These are phyloP conservation scores for Lentinula edodes DNA, from an alignment of 768 basidiomycete genomes.

Conservation along the genomic window DNA sequence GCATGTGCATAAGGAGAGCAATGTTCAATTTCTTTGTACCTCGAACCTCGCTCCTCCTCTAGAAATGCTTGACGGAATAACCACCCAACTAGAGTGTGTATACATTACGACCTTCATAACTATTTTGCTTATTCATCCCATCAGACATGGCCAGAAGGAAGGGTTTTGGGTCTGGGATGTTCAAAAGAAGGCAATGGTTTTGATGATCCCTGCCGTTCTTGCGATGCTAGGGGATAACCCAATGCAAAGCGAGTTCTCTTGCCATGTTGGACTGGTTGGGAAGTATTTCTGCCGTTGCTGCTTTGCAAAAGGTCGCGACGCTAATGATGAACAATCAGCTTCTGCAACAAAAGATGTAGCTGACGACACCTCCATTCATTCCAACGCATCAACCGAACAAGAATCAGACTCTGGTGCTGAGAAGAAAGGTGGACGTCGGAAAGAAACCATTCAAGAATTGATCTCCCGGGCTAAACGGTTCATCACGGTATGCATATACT, in stretches of 20 bases:
- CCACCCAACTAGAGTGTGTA: conserved; percentile 14
- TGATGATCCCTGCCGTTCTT: conserved; percentile 13
- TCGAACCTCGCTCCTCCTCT: conserved; percentile 18
- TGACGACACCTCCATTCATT: too few relatives aligned
- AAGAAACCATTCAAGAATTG: too few relatives aligned
- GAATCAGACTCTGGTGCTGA: too few relatives aligned
- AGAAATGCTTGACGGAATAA: conserved; percentile 18
- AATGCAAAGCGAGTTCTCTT: conserved; percentile 20
- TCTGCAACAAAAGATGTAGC: too few relatives aligned
- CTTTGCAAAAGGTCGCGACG: conserved; percentile 2
- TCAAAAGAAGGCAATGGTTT: conserved; percentile 10
- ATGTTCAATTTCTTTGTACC: conserved; percentile 16
- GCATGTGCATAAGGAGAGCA: neutral
- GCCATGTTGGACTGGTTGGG: conserved; percentile 17
- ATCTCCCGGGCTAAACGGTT: too few relatives aligned
- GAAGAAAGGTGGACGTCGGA: too few relatives aligned
- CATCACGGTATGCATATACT: too few relatives aligned
- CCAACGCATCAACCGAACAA: too few relatives aligned
- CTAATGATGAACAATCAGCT: too few relatives aligned
- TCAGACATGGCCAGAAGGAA: conserved; percentile 5
- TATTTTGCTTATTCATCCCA: too few relatives aligned
- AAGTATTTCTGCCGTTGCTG: conserved; percentile 20
- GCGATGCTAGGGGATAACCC: conserved; percentile 17
- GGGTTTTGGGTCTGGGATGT: conserved; percentile 17
- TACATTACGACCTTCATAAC: too few relatives aligned